phyloP scores from a whole-genome alignment of 805 yeast genomes.

The Zygosaccharomyces pseudorouxii region DNA sequence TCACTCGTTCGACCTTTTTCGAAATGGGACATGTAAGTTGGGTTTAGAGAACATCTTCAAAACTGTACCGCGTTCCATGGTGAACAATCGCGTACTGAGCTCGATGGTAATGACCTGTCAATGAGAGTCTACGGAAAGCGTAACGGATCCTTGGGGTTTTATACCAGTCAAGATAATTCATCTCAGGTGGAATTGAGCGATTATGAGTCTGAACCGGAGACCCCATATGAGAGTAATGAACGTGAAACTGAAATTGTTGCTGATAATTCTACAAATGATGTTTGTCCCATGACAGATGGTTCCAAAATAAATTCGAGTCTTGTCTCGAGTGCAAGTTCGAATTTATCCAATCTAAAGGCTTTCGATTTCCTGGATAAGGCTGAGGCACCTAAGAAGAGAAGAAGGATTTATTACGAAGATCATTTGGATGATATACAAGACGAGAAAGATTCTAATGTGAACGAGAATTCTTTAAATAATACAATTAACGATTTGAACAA shows the following conservation, averaged over 20 bases:
- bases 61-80: conserved; percentile 6
- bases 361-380: conserved; percentile 25
- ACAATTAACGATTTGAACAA: conserved; percentile 15
- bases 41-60: background rate
- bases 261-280: conserved; percentile 2
- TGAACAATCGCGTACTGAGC: background rate
- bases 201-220: conserved; percentile 12
- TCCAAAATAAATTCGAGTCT: background rate
- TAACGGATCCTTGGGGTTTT: conserved; percentile 13
- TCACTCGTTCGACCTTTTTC: background rate
- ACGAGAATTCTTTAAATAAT: conserved; percentile 7
- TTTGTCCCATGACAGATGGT: background rate
- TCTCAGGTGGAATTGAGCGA: conserved; percentile 20
- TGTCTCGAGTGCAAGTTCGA: conserved; percentile 1
- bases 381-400: conserved; percentile 17
- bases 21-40: background rate
- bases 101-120: background rate
- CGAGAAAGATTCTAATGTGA: background rate
- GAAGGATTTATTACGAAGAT: conserved; percentile 13
- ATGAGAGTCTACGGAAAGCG: conserved; percentile 25
- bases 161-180: conserved; percentile 6
- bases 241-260: background rate
- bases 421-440: background rate
- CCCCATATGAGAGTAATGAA: background rate
- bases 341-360: conserved; percentile 12